Base-by-base conservation (phyloP, 441 rosid species). In the Pelargonium citronellum region DNA sequence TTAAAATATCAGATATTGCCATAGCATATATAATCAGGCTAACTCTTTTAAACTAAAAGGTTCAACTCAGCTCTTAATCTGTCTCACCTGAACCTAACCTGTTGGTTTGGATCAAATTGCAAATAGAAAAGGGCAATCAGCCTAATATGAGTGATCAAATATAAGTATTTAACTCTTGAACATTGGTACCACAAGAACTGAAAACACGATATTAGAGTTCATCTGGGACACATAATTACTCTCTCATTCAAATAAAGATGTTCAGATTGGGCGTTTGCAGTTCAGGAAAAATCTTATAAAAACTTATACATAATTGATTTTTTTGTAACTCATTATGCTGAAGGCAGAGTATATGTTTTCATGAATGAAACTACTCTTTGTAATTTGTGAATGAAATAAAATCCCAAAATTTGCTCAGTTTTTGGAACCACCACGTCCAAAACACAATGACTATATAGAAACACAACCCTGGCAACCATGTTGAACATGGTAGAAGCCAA, bases 371-470 rank as follows among this genome's bases (percentile, higher is more conserved):
- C 30, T 60, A 22, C 1, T 20, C 37, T 4, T 27, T 24, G 13
- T 62, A 30, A 22, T 22, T 10, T 7, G 27, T 7, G n/a, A 46
- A 46, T 46, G 43, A 46, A 46, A 46, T 46, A 46, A 10, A 46
- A 46, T 10, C 51, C 51, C 13, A 46, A 46, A 46, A 46, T 46
- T 9, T n/a, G 58, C 16, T 49, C 67, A 16, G 11, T 57, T 51
- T 24, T 46, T 6, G 6, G 65, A 57, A 66, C 53, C 41, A 5
- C 37, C 10, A 15, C 13, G 8, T 13, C 30, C 66, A 41, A 47
- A 39, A 39, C 64, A 61, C 64, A 11, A 61, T 61, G 64, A 22
- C 37, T 61, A 67, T 16, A 47, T 39, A 39, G 43, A 39, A 7
- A 39, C 43, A 39, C 43, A 39, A 39, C 43, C 43, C 43, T 39